Evolutionary conservation across 2,329 filamentous ascomycete genomes (phyloP), one percentile per base, ranked within the genome.

Genomic region (Penicillium rolfsii): DNA sequence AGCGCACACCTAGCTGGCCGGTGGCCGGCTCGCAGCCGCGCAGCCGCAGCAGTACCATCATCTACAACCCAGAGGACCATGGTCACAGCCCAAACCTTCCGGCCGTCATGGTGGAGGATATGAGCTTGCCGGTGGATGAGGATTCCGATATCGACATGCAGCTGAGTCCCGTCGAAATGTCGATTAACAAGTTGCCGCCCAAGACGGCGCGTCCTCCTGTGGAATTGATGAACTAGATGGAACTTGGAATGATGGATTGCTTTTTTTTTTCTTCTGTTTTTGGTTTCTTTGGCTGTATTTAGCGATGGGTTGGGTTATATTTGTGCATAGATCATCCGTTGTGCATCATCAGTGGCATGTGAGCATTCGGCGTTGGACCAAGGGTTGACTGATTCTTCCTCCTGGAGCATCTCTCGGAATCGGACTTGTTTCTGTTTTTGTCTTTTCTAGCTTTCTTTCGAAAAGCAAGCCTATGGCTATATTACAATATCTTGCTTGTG

Each of bases 51-150:
- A 83, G 84, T 35, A 87, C 85, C 0, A 78, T 88, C 46, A 85
- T 89, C 53, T 89, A 86, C 70, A 79, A 88, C 64, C 87, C 87
- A 0, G 81, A 85, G 57, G 83, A 87, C 46, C 85, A 89, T 65
- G 86, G 86, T 2, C 78, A 84, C 60, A 85, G 81, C 58, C 85
- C 85, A 0, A 78, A 82, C 64, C 73, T 89, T 41, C 87, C 87
- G 1, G 85, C 85, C 1, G 87, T 89, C 40, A 84, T 85, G 69
- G 85, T 89, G 2, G 85, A 87, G 71, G 86, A 89, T 73, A 86
- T 83, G 12, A 85, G 79, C 2, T 48, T 72, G 16, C 76, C 74
- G 35, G 77, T 72, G 2, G 79, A 76, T n/a, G 70, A 76, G n/a
- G 67, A 81, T 60, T 80, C 78, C 40, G 83, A 84, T 33, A 61